phyloP scores from a whole-genome alignment of 768 basidiomycete species.

The Symmetrospora coprosmae region DNA sequence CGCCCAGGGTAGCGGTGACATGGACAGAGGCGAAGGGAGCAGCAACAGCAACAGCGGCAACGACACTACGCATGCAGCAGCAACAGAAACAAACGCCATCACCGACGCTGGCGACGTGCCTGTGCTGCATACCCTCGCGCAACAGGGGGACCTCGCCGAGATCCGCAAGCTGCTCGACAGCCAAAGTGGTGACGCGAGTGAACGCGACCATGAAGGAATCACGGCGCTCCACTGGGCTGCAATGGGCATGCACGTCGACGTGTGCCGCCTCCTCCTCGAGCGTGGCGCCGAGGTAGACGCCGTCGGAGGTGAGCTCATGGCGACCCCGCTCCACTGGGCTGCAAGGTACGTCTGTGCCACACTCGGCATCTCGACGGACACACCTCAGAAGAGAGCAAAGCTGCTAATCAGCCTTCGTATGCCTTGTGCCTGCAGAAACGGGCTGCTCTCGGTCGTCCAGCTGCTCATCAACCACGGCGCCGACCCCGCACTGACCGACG shows the following conservation, averaged over 20 bases:
- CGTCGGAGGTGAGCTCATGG: constrained; percentile 79
- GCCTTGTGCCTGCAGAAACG: constrained; percentile 47
- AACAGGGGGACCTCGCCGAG: constrained; percentile 61
- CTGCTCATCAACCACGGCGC: constrained; percentile 76
- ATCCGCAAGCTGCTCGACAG: constrained; percentile 57
- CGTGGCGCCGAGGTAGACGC: constrained; percentile 91
- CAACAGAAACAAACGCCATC: neutral
- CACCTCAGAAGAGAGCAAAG: too few relatives aligned
- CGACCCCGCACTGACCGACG: constrained; percentile 78
- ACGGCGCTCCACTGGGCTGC: constrained; percentile 97
- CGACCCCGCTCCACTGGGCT: constrained; percentile 96
- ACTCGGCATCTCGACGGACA: neutral
- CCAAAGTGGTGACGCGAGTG: constrained; percentile 48
- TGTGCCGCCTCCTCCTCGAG: constrained; percentile 73
- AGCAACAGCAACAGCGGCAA: too few relatives aligned
- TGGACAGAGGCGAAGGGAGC: too few relatives aligned
- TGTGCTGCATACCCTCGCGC: constrained; percentile 46
- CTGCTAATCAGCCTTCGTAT: neutral
- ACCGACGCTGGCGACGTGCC: too few relatives aligned
- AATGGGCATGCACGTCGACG: constrained; percentile 84
- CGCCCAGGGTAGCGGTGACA: too few relatives aligned
- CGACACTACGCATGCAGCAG: neutral
- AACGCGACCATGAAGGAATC: constrained; percentile 47
- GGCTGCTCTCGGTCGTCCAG: constrained; percentile 89
- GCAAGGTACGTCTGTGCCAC: constrained; percentile 43